Evolutionary conservation across 225 moss, liverwort and hornwort species (phyloP), one percentile per base, ranked within the genome.

Genomic region (Neckera pumila): DNA sequence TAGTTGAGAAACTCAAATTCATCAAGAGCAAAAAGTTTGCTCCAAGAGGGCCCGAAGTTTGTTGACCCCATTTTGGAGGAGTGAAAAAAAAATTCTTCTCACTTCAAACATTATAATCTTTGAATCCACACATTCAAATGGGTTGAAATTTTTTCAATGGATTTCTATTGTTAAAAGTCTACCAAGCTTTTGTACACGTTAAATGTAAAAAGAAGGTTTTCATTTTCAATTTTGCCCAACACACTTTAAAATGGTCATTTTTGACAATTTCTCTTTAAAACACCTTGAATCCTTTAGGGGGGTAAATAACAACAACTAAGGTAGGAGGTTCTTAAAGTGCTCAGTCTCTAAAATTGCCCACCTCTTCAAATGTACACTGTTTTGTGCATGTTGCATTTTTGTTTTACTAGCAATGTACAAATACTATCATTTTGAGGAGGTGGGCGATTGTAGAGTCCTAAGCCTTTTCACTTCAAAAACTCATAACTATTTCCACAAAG

Each of bases 41-140:
- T 70, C 26, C 8, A 14, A 40, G 25, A 25, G 7, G 12, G 14
- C 14, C 22, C 5, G 8, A 23, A 26, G 8, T 26, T 0, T 5
- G 2, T 3, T 40, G 1, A 23, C 1, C 13, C 0, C 3, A 1
- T 14, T 70, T 40, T 1, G 5, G 1, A 10, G 0, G 34, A 36
- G 19, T 10, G 3, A 65, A 10, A 65, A 18, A 34, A 18, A 19
- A 1, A 3, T 67, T 38, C 13, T 38, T 40, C 40, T 40, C 13
- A 38, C 69, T 69, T 69, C 38, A 69, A 38, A 22, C 12, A 2
- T 69, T 23, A 22, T 7, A 7, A 13, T 38, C 4, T n/a, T 67
- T 67, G 22, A 12, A 18, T 22, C 67, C 7, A 21, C 7, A 1
- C 1, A 0, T 1, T 22, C 12, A 21, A n/a, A n/a, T 2, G 3